Percentiles rank a stretch among this genome's conserved stretches.
These are phyloP conservation scores for Fusarium gaditjirri DNA, from an alignment of 2,329 filamentous ascomycete genomes.

Conservation along the genomic window DNA sequence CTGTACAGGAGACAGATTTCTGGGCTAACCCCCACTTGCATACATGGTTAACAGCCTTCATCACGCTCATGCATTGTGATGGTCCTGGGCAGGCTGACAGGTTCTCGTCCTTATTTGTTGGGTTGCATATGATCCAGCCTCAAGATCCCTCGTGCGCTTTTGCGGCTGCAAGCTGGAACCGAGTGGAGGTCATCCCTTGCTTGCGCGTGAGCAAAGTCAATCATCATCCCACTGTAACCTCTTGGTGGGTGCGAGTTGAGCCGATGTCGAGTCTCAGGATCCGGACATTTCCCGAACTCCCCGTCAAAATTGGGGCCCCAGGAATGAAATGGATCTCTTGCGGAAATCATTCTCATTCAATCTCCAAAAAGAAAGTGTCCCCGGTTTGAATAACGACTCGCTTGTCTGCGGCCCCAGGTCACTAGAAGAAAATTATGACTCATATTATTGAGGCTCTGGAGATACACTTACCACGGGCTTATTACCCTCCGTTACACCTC, in stretches of 20 bases:
- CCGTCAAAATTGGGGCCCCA: conserved; percentile 36
- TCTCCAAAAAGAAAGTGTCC: conserved; percentile 39
- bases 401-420: conserved; percentile 32
- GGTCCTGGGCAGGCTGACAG: conserved; percentile 6
- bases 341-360: background rate
- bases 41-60: conserved; percentile 13
- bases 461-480: background rate
- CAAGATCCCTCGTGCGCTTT: conserved; percentile 17
- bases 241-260: background rate
- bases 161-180: conserved; percentile 3
- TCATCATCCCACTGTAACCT: background rate
- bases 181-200: conserved; percentile 15
- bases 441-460: conserved; percentile 25
- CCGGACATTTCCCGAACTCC: conserved; percentile 38
- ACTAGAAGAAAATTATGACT: conserved; percentile 27
- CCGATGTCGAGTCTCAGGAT: conserved; percentile 1
- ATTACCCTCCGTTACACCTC: background rate
- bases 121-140: conserved; percentile 21
- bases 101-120: background rate
- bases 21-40: conserved; percentile 12
- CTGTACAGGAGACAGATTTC: background rate
- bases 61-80: conserved; percentile 9
- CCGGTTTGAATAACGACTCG: conserved; percentile 29
- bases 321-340: conserved; percentile 5
- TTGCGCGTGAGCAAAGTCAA: conserved; percentile 3